These are phyloP conservation scores for Trypanosoma melophagium DNA, from an alignment of 208 protist species.

Conservation along the genomic window DNA sequence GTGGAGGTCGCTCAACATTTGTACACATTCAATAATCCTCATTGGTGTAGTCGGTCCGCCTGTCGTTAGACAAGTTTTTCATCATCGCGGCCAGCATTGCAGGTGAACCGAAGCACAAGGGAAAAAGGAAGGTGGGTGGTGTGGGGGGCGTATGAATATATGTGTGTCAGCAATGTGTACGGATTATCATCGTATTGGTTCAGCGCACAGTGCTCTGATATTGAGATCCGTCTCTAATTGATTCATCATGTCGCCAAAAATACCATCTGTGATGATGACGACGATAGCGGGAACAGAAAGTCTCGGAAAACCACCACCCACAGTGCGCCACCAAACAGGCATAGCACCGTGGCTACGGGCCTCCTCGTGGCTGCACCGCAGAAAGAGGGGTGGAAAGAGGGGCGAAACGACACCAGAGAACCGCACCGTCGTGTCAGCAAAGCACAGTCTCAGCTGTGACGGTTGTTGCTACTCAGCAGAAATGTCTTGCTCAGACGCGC, in stretches of 20 bases:
- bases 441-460: slow-evolving; percentile 5
- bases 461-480: slow-evolving; percentile 13
- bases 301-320: slow-evolving; percentile 26
- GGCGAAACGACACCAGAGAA: not conserved
- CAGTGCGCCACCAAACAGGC: slow-evolving; percentile 19
- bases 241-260: slow-evolving; percentile 12
- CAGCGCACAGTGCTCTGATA: slow-evolving; percentile 31
- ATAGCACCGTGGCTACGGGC: slow-evolving; percentile 24
- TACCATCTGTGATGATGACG: not conserved
- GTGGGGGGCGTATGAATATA: not conserved
- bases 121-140: not conserved
- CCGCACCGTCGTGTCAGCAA: slow-evolving; percentile 9
- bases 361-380: not conserved
- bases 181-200: slow-evolving; percentile 26
- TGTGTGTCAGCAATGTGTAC: slow-evolving; percentile 15
- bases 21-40: slow-evolving; percentile 38
- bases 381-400: not conserved
- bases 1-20: slow-evolving; percentile 32
- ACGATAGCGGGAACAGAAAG: not conserved
- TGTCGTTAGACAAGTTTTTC: slow-evolving; percentile 40
- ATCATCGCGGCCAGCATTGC: slow-evolving; percentile 21
- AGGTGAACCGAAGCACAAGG: not conserved
- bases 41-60: slow-evolving; percentile 29
- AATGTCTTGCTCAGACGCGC: slow-evolving; percentile 15
- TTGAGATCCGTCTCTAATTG: slow-evolving; percentile 16